These are phyloP conservation scores for Phyllostachys edulis DNA, from an alignment of 176 grass and related monocot species.

Conservation along the genomic window DNA sequence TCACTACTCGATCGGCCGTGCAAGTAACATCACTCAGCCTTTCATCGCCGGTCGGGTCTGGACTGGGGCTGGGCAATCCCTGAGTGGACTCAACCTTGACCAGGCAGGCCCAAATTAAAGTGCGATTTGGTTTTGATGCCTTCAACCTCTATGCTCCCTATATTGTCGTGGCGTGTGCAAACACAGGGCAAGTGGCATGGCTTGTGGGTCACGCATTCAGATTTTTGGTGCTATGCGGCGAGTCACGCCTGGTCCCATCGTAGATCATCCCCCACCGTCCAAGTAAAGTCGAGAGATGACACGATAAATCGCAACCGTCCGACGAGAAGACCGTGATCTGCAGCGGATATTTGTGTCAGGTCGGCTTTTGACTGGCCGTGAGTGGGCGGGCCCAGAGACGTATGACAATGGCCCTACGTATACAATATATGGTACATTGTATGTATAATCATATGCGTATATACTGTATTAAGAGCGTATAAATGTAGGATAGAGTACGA, in stretches of 20 bases:
- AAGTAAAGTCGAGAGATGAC: not conserved
- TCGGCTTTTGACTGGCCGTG: conserved; percentile 18
- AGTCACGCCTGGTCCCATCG: not conserved
- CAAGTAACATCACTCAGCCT: not conserved
- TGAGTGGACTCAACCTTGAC: not conserved
- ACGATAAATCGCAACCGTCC: not conserved
- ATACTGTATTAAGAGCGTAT: not conserved
- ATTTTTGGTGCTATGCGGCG: not conserved
- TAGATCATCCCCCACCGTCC: not conserved
- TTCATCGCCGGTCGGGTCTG: not conserved
- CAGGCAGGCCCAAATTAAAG: not conserved
- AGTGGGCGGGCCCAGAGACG: not conserved
- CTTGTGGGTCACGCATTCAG: not conserved
- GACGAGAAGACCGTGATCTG: not conserved
- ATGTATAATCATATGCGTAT: not conserved
- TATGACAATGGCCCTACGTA: not conserved
- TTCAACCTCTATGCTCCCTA: not conserved
- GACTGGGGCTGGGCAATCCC: not conserved
- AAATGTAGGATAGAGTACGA: not conserved
- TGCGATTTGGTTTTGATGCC: conserved; percentile 21
- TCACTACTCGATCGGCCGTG: too few species aligned
- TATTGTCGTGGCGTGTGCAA: not conserved
- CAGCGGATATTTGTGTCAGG: conserved; percentile 15
- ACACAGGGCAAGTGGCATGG: not conserved
- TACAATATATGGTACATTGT: not conserved